These are phyloP conservation scores for Fusarium phyllophilum DNA, from an alignment of 2,329 filamentous ascomycete genomes.

Conservation along the genomic window DNA sequence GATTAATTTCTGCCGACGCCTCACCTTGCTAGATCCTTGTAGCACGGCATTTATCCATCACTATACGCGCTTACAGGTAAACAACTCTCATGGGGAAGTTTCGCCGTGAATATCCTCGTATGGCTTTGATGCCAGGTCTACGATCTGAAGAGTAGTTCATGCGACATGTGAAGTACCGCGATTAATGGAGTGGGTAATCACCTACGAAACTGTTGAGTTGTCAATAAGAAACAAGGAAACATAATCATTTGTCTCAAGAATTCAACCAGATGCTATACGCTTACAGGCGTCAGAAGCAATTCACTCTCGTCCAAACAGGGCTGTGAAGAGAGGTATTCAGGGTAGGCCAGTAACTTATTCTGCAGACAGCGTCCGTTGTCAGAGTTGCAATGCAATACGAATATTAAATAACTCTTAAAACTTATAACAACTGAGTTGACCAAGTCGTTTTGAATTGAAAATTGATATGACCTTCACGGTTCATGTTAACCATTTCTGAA, in stretches of 20 bases:
- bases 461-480: background rate
- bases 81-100: background rate
- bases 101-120: background rate
- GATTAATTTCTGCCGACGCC: background rate
- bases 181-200: background rate
- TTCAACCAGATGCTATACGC: background rate
- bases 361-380: background rate
- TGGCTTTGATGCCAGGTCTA: background rate
- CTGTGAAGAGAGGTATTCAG: background rate
- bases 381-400: background rate
- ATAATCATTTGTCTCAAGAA: background rate
- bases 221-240: background rate
- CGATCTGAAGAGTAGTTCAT: background rate
- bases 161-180: background rate
- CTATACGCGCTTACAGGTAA: background rate
- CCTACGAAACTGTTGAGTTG: background rate
- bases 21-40: background rate
- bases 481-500: background rate
- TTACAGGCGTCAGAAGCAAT: background rate
- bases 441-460: background rate
- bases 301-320: background rate
- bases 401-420: fast-evolving
- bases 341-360: background rate
- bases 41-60: background rate
- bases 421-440: background rate